Base-by-base conservation (phyloP, 2,329 filamentous ascomycete species). In the Coniochaeta hoffmannii region DNA sequence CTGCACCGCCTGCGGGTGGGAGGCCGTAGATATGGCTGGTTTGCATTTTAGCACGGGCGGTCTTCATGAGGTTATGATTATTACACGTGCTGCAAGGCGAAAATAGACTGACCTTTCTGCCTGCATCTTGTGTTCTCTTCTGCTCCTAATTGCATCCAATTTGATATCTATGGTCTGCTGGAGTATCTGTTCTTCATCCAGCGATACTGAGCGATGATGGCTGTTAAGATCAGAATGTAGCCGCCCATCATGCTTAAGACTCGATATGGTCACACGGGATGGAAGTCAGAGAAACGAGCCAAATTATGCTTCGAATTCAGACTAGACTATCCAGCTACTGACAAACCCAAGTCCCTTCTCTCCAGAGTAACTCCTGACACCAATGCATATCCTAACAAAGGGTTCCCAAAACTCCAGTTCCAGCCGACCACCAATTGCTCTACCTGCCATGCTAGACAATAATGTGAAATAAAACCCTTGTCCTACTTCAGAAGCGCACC, bases 361-460 rank as follows among this genome's bases (percentile, higher is more conserved):
- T 30, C 5, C 9, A 9, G 26, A 26, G 8, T 9, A 41, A n/a
- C 15, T 41, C 15, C 36, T 6, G 85, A 83, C 14, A 26, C 41
- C 30, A 73, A 74, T 67, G 71, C 71, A n/a, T n/a, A n/a, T n/a
- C n/a, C n/a, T 74, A 63, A 76, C 74, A 71, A 65, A 38, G n/a
- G n/a, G n/a, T n/a, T 15, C 34, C 49, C 49, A 51, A 32, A 51
- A 41, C 36, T 41, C 36, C 44, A 50, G 24, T 30, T 15, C 17
- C 10, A 26, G 26, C 5, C 44, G 11, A 15, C 5, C 44, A 24
- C 10, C 44, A 41, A n/a, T n/a, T 41, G 36, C 7, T n/a, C 19
- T 41, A 6, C 36, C 36, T 9, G 19, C 15, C 28, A 32, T 34
- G 28, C 49, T 9, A 11, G 14, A 19, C 51, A 30, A 53, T 50